phyloP scores from a whole-genome alignment of 2,329 filamentous ascomycete species.

The Aspergillus ochraceus region DNA sequence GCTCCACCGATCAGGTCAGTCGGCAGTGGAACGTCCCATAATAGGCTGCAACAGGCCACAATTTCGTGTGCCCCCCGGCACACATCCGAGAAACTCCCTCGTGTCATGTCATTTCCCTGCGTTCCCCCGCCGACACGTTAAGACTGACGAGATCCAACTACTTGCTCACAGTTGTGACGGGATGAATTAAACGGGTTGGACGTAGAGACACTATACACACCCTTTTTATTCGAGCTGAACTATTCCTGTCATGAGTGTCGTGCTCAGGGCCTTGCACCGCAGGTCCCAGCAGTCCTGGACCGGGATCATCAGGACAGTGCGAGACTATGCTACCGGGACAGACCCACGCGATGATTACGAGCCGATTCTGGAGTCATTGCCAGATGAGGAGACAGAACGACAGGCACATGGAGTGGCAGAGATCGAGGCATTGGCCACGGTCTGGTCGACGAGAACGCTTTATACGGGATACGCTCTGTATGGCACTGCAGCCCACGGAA shows the following conservation, averaged over 20 bases:
- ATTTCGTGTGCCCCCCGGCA: not conserved
- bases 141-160: not conserved
- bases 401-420: conserved; percentile 6
- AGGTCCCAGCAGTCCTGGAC: not conserved
- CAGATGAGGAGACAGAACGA: not conserved
- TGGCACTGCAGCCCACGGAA: not conserved
- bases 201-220: not conserved
- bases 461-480: conserved; percentile 5
- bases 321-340: not conserved
- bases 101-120: not conserved
- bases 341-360: conserved; percentile 6
- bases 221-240: not conserved
- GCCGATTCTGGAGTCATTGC: not conserved
- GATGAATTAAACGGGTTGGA: not conserved
- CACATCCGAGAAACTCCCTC: not conserved
- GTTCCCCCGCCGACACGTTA: not conserved
- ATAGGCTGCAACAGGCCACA: not conserved
- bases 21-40: not conserved
- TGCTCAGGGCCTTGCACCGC: not conserved
- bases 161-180: not conserved
- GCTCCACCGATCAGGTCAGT: not conserved
- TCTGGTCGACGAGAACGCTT: conserved; percentile 8
- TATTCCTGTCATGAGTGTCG: not conserved
- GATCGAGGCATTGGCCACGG: conserved; percentile 8
- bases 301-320: not conserved